Percentiles rank a stretch among this genome's conserved stretches.
These are phyloP conservation scores for Podila minutissima DNA, from an alignment of 192 early-diverging fungal genomes.

Conservation along the genomic window DNA sequence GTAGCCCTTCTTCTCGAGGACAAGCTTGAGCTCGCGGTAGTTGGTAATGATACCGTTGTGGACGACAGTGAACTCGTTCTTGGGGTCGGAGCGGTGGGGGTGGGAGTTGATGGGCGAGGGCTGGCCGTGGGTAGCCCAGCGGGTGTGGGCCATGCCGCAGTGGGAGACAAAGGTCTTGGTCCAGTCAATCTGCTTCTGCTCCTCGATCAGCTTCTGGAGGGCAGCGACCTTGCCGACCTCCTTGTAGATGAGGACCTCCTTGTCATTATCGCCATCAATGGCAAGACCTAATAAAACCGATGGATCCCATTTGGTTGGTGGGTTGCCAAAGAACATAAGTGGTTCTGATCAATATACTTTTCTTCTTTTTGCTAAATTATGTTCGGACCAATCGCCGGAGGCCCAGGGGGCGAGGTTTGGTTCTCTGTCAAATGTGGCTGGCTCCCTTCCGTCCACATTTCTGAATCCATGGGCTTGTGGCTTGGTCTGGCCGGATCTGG, in stretches of 20 bases:
- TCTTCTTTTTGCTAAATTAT: too few relatives aligned
- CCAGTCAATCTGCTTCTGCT: slow-evolving; percentile 75
- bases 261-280: slow-evolving; percentile 86
- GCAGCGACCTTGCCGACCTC: slow-evolving; percentile 96
- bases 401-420: too few relatives aligned
- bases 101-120: slow-evolving; percentile 95
- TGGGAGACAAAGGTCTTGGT: slow-evolving; percentile 88
- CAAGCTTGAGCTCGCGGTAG: slow-evolving; percentile 97
- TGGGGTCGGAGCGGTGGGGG: slow-evolving; percentile 93
- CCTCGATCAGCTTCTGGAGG: slow-evolving; percentile 83
- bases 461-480: neutral
- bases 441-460: too few relatives aligned
- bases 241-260: slow-evolving; percentile 84
- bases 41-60: slow-evolving; percentile 99
- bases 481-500: neutral
- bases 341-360: neutral
- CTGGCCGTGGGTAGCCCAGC: slow-evolving; percentile 99
- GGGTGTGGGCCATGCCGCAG: slow-evolving; percentile 96
- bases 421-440: too few relatives aligned
- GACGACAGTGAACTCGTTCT: slow-evolving; percentile 94
- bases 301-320: neutral
- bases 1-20: slow-evolving; percentile 97
- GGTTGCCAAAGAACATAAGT: neutral
- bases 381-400: too few relatives aligned
- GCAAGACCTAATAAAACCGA: slow-evolving; percentile 72